Evolutionary conservation across 2,329 filamentous ascomycete species (phyloP).

Genomic region (Alternaria sp.): DNA sequence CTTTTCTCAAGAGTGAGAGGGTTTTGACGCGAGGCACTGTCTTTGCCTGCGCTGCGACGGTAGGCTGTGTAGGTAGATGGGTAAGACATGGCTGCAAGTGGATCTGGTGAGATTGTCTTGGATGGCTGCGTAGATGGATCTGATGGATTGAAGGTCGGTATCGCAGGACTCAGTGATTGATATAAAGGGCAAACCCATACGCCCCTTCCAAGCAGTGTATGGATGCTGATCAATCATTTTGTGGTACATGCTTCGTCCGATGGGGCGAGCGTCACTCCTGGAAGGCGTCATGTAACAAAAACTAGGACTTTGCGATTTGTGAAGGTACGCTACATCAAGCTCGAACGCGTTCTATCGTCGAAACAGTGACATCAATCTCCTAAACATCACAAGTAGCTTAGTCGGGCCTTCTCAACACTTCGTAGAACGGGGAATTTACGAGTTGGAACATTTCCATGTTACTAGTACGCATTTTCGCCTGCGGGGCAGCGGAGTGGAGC

Average conservation of each 20-base stretch:
- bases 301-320: background rate
- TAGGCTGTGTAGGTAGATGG: constrained; percentile 27
- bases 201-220: too few species aligned
- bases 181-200: background rate
- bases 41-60: constrained; percentile 26
- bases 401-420: background rate
- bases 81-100: constrained; percentile 14
- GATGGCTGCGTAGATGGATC: background rate
- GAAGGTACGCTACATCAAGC: background rate
- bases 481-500: background rate
- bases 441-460: background rate
- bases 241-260: background rate
- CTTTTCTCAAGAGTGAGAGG: constrained; percentile 17
- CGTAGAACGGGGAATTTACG: background rate
- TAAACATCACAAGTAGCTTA: background rate
- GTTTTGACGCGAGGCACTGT: constrained; percentile 18
- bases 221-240: constrained; percentile 1
- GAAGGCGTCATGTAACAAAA: background rate
- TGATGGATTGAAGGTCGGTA: background rate
- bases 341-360: background rate
- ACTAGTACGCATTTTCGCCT: background rate
- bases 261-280: background rate
- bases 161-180: background rate
- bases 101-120: background rate
- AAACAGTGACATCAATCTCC: background rate